Conservation (phyloP, 306 rosid species). For the Biancaea sappan region DNA sequence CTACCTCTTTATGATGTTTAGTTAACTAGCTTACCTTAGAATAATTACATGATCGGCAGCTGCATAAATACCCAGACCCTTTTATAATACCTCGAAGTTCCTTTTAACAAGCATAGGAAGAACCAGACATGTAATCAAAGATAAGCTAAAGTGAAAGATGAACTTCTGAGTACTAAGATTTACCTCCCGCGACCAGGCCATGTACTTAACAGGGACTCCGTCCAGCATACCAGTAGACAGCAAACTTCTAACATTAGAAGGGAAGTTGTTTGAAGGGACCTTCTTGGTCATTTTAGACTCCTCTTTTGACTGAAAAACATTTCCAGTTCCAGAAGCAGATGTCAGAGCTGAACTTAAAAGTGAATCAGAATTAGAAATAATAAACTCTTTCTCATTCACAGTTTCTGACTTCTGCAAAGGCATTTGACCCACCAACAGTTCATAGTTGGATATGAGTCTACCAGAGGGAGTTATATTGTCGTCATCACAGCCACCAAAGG, state of each 20-base stretch:
- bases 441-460: conserved; percentile 43
- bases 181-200: conserved; percentile 72
- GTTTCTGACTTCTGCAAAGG: conserved; percentile 38
- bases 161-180: conserved; percentile 34
- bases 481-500: conserved; percentile 53
- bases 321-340: conserved; percentile 35
- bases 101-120: conserved; percentile 51
- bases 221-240: conserved; percentile 71
- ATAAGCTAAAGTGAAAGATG: conserved; percentile 24
- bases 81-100: conserved; percentile 59
- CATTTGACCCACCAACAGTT: conserved; percentile 49
- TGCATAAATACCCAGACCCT: conserved; percentile 61
- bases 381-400: conserved; percentile 34
- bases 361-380: conserved; percentile 31
- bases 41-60: conserved; percentile 57
- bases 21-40: conserved; percentile 44
- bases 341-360: conserved; percentile 24
- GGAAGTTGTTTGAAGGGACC: conserved; percentile 54
- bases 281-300: conserved; percentile 53
- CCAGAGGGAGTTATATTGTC: conserved; percentile 32
- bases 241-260: conserved; percentile 67
- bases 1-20: neutral
- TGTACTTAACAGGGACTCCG: conserved; percentile 65
- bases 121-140: conserved; percentile 37
- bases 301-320: conserved; percentile 41